Evolutionary conservation across 2,329 filamentous ascomycete species (phyloP), one percentile per base, ranked within the genome.

Genomic region (Pseudomassariella vexata): DNA sequence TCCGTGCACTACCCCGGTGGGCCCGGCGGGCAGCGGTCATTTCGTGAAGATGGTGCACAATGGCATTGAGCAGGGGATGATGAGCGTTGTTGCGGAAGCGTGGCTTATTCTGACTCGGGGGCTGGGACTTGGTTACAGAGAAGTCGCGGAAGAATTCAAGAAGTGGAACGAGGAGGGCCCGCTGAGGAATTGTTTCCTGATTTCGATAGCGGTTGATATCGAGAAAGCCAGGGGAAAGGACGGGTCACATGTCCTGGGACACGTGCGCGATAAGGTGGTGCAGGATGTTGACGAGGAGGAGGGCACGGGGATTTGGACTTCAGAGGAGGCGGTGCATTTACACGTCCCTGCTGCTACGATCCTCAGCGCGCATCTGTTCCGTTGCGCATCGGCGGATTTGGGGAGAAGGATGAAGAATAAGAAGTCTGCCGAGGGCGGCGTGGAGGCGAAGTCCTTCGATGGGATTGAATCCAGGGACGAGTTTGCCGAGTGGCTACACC

Each of bases 21-120:
- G 81, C 0, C 69, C 71, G 2, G 73, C 73, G 0, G 79, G 80
- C 2, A 68, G 73, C 2, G 81, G 81, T 0, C 80, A 85, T 51
- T 85, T 79, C 46, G 77, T 84, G 24, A 85, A 86, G 60, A 85
- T 85, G 79, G 68, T 84, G 4, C 81, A 85, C 50, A 84, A 85
- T 41, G 80, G 79, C 1, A 84, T 85, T 38, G 80, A 85, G 49
- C 78, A 83, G 39, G 80, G 78, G 2, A 82, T 85, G 73, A 72
- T 85, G 60, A 73, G 58, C 32, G 65, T 70, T 1, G 65, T 83
- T 5, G 71, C 70, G 10, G 81, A 85, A 50, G 73, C 73, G 3
- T 85, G 78, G 76, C 65, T 65, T 1, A 65, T 83, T 19, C 73
- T 85, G 60, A 63, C 67, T 21, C 63, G 65, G 25, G 68, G 73